A percentile compares a stretch with the other conserved stretches of the same genome.
Evolutionary conservation across 2,329 filamentous ascomycete species (phyloP).

Genomic region (Didymella arachidicola): DNA sequence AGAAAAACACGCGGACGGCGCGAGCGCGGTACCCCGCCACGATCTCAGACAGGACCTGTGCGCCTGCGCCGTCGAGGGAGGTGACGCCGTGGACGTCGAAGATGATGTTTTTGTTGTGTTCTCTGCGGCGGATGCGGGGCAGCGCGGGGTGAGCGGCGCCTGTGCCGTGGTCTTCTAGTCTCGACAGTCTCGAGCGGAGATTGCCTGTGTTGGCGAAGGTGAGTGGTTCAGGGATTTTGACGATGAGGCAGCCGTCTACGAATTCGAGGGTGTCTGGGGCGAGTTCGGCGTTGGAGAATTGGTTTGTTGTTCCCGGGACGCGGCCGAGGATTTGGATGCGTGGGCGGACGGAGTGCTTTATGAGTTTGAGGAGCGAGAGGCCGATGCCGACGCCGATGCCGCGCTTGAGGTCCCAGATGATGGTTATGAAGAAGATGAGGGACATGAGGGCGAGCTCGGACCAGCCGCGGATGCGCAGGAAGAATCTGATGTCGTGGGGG

Average conservation of each 20-base stretch:
- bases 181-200: slow-evolving; percentile 80
- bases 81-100: slow-evolving; percentile 99
- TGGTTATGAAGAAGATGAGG: slow-evolving; percentile 87
- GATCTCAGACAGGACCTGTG: slow-evolving; percentile 90
- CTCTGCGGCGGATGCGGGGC: slow-evolving; percentile 76
- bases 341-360: slow-evolving; percentile 88
- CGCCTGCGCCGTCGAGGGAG: slow-evolving; percentile 88
- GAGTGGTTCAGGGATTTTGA: slow-evolving; percentile 96
- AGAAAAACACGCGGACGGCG: slow-evolving; percentile 80
- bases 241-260: slow-evolving; percentile 89
- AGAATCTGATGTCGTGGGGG: slow-evolving; percentile 90
- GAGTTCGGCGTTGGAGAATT: slow-evolving; percentile 84
- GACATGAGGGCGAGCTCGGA: slow-evolving; percentile 86
- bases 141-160: slow-evolving; percentile 83
- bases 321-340: slow-evolving; percentile 96
- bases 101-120: slow-evolving; percentile 89
- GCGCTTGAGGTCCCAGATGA: slow-evolving; percentile 92
- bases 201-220: slow-evolving; percentile 98
- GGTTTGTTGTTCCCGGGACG: slow-evolving; percentile 76
- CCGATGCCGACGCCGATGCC: slow-evolving; percentile 95
- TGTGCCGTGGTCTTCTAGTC: slow-evolving; percentile 92
- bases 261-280: slow-evolving; percentile 80
- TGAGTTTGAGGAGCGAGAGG: slow-evolving; percentile 85
- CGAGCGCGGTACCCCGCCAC: slow-evolving; percentile 79
- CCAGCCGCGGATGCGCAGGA: slow-evolving; percentile 84